Conservation (phyloP, 371 early-diverging fungal genomes). For the Blakeslea trispora region DNA sequence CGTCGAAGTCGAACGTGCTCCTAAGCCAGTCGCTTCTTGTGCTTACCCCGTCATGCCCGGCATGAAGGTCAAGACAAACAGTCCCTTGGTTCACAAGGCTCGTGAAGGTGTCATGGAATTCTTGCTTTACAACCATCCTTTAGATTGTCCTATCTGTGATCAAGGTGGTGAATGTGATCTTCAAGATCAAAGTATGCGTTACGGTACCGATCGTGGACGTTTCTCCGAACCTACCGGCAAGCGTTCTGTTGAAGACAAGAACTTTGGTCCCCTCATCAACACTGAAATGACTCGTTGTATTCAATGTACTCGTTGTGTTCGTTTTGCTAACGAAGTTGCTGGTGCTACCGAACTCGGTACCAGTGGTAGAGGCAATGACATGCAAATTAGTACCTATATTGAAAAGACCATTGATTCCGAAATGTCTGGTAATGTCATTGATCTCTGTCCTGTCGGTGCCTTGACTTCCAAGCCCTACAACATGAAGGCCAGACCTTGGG, state of each 20-base stretch:
- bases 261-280: conserved; percentile 95
- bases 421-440: conserved; percentile 97
- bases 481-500: conserved; percentile 96
- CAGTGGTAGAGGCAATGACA: conserved; percentile 94
- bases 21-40: conserved; percentile 96
- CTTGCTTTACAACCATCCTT: conserved; percentile 95
- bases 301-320: conserved; percentile 98
- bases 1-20: conserved; percentile 94
- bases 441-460: conserved; percentile 98
- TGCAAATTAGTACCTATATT: conserved; percentile 97
- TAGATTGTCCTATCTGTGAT: conserved; percentile 98
- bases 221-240: conserved; percentile 85
- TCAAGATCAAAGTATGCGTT: conserved; percentile 96
- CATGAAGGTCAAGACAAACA: conserved; percentile 95
- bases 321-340: conserved; percentile 97
- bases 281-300: conserved; percentile 98
- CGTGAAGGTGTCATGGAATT: conserved; percentile 99
- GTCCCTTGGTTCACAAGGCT: conserved; percentile 93
- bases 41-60: conserved; percentile 97
- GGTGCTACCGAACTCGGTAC: conserved; percentile 96
- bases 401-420: conserved; percentile 88
- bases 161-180: conserved; percentile 99
- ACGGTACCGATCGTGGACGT: conserved; percentile 93
- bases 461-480: conserved; percentile 96
- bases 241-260: conserved; percentile 97